Percentiles rank a stretch among this genome's conserved stretches.
Evolutionary conservation across 805 yeast species (phyloP).

Genomic region (Babjeviella inositovora): DNA sequence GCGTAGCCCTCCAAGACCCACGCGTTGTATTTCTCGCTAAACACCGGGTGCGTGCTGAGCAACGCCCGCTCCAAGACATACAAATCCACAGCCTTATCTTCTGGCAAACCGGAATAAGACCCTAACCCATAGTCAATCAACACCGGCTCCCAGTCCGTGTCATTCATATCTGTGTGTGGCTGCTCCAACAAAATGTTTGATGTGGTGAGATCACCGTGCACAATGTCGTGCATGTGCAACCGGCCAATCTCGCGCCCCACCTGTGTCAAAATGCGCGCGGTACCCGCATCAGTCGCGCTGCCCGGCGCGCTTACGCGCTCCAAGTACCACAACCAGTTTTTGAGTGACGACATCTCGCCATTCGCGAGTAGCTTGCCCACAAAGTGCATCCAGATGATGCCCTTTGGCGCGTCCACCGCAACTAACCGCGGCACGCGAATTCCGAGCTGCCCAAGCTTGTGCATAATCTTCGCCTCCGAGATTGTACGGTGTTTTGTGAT

Average conservation of each 20-base stretch:
- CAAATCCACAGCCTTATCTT: slow-evolving; percentile 94
- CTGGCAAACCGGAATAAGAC: slow-evolving; percentile 56
- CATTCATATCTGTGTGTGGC: too few species aligned
- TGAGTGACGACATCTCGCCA: slow-evolving; percentile 43
- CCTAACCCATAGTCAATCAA: slow-evolving; percentile 90
- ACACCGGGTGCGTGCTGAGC: slow-evolving; percentile 74
- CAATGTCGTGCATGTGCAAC: slow-evolving; percentile 61
- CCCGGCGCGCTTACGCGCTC: slow-evolving; percentile 14
- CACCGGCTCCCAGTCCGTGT: slow-evolving; percentile 19
- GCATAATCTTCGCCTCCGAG: slow-evolving; percentile 69
- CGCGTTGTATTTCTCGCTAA: slow-evolving; percentile 41
- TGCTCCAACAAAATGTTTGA: slow-evolving; percentile 59
- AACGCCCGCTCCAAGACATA: slow-evolving; percentile 91
- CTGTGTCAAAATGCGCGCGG: slow-evolving; percentile 21
- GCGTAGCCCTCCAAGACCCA: slow-evolving; percentile 67
- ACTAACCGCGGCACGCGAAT: slow-evolving; percentile 58
- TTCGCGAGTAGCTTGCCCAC: slow-evolving; percentile 40
- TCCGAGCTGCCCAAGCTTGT: slow-evolving; percentile 33
- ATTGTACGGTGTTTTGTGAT: slow-evolving; percentile 71
- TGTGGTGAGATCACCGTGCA: slow-evolving; percentile 90
- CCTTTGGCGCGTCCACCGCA: slow-evolving; percentile 64
- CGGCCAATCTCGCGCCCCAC: slow-evolving; percentile 60
- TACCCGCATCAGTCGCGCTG: slow-evolving; percentile 13
- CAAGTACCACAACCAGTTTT: slow-evolving; percentile 57
- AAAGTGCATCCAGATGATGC: slow-evolving; percentile 80